Base-by-base conservation (phyloP, 2,329 filamentous ascomycete species). In the Emergomyces pasteurianus region DNA sequence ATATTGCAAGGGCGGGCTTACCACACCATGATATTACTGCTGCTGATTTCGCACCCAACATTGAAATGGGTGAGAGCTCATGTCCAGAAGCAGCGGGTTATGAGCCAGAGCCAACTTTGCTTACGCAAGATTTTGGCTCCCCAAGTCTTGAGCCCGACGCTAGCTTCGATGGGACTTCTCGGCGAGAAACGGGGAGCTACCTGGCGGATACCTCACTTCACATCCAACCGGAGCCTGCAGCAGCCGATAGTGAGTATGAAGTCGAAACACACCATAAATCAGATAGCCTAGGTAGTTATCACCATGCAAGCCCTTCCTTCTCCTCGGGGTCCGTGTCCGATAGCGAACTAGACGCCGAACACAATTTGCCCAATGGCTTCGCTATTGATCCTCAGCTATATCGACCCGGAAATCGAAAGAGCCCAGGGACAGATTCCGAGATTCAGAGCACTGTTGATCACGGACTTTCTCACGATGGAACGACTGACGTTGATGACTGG, bases 301-400 rank as follows among this genome's bases (percentile, higher is more conserved):
- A 9, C 26, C 38, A 46, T 46, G 16, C 38, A 46, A 57, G 40
- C 55, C 40, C 55, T 18, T 57, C 55, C 9, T 47, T 46, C 38
- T 56, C 54, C 10, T 26, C 54, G 5, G 38, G 3, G 10, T 46
- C 26, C 38, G 7, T 46, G 40, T 57, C 55, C 10, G 55, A 34
- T n/a, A 34, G 18, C 3, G 55, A 57, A 21, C 26, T 2, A 8
- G 55, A 43, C 18, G 5, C 26, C 10, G 16, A 46, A 9, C 36
- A 12, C 38, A 7, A 21, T n/a, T 31, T 26, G 18, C 16, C 38
- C 42, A 31, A 47, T 47, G 23, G 43, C 21, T 9, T 46, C 9
- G 38, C 42, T 14, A 46, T 57, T 47, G 55, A 57, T 46, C 55
- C 55, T 34, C 23, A 57, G 46, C n/a, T 57, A 36, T 57, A 57